Base-by-base conservation (phyloP, 2,329 filamentous ascomycete genomes). In the Colletotrichum nymphaeae region DNA sequence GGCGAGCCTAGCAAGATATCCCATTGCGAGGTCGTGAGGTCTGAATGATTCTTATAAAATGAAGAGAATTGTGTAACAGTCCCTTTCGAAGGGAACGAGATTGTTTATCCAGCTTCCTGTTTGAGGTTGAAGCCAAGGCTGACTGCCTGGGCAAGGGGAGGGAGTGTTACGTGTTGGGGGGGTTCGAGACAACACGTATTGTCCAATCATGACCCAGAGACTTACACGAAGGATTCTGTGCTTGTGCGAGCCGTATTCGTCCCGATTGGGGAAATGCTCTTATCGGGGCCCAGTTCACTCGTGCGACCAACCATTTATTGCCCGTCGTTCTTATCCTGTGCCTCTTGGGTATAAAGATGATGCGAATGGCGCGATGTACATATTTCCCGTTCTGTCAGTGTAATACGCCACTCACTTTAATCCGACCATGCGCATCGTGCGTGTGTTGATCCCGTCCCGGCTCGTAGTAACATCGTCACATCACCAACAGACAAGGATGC, bases 401-500 rank as follows among this genome's bases (percentile, higher is more conserved):
- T 4, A 49, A 49, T 22, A n/a, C 19, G 19, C 19, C 19, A 7
- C 8, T 49, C n/a, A 4, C 19, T 11, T 49, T n/a, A 3, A 49
- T 4, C 16, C 7, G 42, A 49, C 7, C 1, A 22, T 49, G 9
- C 4, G 42, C 42, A 19, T 49, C 42, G 19, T 42, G 37, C 86
- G 77, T 90, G 91, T 28, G 26, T 28, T 28, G 1, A 28, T 28
- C 26, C 26, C 26, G 26, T 28, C 26, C 26, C 26, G 26, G 26
- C 26, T 28, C 26, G 26, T 28, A 6, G 26, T 28, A 28, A 28
- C 26, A 28, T 28, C 5, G 26, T 28, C 26, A 28, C 26, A 28
- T 28, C 26, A 28, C 26, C 26, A 28, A 28, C 26, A 28, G 26
- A 28, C 26, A 6, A 28, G 26, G 26, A 28, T 28, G 5, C 5